phyloP scores from a whole-genome alignment of 1,139 yeast genomes.

The Spathaspora sp. region DNA sequence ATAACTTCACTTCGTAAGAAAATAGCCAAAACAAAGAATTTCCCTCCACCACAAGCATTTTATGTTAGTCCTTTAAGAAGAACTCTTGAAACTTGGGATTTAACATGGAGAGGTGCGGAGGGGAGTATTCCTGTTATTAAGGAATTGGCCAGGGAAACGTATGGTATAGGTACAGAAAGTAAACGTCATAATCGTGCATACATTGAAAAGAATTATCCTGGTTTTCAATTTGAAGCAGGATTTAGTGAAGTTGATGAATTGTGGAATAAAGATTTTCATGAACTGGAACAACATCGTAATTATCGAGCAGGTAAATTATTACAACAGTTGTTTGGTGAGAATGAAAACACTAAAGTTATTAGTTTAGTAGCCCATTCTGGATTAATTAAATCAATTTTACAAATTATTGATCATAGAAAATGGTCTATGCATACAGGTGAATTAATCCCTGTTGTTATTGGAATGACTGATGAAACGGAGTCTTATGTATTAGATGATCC shows the following conservation, averaged over 20 bases:
- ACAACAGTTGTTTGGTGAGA: conserved; percentile 27
- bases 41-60: conserved; percentile 28
- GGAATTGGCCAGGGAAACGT: conserved; percentile 37
- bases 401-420: conserved; percentile 24
- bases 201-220: conserved; percentile 22
- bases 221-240: conserved; percentile 26
- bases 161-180: conserved; percentile 39
- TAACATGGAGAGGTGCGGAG: conserved; percentile 24
- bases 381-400: conserved; percentile 28
- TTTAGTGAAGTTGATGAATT: conserved; percentile 28
- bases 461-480: conserved; percentile 3
- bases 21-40: conserved; percentile 15
- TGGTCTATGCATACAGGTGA: conserved; percentile 12
- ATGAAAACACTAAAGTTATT: conserved; percentile 25
- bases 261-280: conserved; percentile 21
- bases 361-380: conserved; percentile 40
- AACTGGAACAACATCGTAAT: conserved; percentile 15
- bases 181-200: conserved; percentile 29
- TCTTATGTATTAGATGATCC: conserved; percentile 14
- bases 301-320: conserved; percentile 30
- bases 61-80: conserved; percentile 38
- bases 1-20: conserved; percentile 18
- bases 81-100: conserved; percentile 33
- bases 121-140: conserved; percentile 25
- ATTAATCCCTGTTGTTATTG: conserved; percentile 14